phyloP scores from a whole-genome alignment of 768 basidiomycete species.

The Suillus fuscotomentosus region DNA sequence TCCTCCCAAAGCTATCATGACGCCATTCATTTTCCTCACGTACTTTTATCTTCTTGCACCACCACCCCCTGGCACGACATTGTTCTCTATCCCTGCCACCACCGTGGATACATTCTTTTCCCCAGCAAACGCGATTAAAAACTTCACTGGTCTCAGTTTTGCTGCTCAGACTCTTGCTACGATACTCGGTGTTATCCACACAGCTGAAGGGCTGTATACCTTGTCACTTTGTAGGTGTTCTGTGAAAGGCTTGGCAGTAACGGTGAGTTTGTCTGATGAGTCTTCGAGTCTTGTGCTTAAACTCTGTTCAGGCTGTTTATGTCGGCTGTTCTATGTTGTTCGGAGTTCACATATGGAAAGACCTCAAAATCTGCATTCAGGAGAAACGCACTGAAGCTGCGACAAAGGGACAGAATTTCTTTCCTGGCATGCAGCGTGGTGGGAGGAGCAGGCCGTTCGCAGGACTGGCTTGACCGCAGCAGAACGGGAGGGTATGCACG shows the following conservation, averaged over 20 bases:
- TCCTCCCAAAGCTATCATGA: conserved; percentile 35
- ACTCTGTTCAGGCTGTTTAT: conserved; percentile 50
- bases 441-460: too few relatives aligned
- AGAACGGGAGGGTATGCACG: too few relatives aligned
- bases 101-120: conserved; percentile 15
- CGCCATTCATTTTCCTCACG: conserved; percentile 17
- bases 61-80: conserved; percentile 6
- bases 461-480: too few relatives aligned
- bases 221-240: conserved; percentile 28
- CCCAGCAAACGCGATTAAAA: conserved; percentile 17
- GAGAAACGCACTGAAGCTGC: conserved; percentile 72
- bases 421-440: too few relatives aligned
- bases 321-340: conserved; percentile 43
- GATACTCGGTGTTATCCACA: conserved; percentile 12
- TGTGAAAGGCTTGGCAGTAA: conserved; percentile 17
- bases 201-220: conserved; percentile 27
- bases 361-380: conserved; percentile 60
- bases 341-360: conserved; percentile 55
- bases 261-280: conserved; percentile 13
- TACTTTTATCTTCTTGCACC: conserved; percentile 21
- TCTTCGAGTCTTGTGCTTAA: not conserved
- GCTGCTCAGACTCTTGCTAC: conserved; percentile 10
- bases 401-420: conserved; percentile 48
- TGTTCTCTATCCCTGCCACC: conserved; percentile 12
- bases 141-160: conserved; percentile 16